Evolutionary conservation across 2,329 filamentous ascomycete species (phyloP), one percentile per base, ranked within the genome.

Genomic region (Cadophora malorum): DNA sequence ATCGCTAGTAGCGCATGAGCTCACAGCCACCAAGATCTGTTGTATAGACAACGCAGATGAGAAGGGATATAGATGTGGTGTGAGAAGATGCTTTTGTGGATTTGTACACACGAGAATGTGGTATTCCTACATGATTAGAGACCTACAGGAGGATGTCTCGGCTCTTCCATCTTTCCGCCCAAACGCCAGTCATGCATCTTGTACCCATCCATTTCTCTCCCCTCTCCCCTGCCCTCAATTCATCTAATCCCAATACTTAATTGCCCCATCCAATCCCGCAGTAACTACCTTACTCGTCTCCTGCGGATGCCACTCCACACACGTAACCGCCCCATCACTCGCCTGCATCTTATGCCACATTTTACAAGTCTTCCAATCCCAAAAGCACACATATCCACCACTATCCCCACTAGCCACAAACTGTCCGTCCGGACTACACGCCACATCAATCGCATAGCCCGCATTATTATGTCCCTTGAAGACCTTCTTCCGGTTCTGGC

Each of bases 311-410:
- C 96, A 99, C 78, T 92, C 91, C 67, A 96, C 88, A 73, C 91
- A 92, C n/a, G 93, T 93, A 65, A 97, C 85, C 5, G 94, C 89
- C 64, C 91, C 88, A 65, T 93, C 94, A 68, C 92, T 89, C 28
- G 93, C 94, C 80, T 91, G 88, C 72, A 99, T 88, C 85, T 98
- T 98, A 81, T 97, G 93, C 81, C 93, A 97, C 94, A 99, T 95
- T 82, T 97, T 98, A 80, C 95, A 97, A 49, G 94, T 97, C 87
- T 99, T 99, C 93, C 94, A 99, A 80, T 98, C 96, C 93, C 94
- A 99, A 82, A 98, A 97, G 80, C 92, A 97, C 59, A 97, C 89
- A 76, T 88, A 97, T 45, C 96, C 96, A 19, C 88, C 93, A 63
- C 89, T 92, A 79, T 99, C 96, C 70, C 96, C 96, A 21, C 88